These are phyloP conservation scores for Gnetum montanum DNA, from an alignment of 75 land plant genomes.

Conservation along the genomic window DNA sequence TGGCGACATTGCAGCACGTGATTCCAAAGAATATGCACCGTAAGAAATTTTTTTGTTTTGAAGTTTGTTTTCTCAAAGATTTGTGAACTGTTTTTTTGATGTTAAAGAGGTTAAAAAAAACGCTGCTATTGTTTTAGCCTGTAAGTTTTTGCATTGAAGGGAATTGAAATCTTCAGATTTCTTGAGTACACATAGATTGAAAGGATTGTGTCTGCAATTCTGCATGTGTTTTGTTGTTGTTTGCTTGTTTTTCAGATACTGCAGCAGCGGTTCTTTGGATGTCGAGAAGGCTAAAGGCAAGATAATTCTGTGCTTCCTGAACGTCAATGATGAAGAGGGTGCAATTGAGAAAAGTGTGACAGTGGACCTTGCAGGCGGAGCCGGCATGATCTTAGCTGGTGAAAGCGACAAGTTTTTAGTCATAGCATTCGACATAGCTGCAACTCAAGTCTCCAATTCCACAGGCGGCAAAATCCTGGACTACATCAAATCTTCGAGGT, in stretches of 20 bases:
- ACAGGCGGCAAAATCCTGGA: constrained; percentile 18
- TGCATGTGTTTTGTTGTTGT: no score
- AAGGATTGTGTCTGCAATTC: no score
- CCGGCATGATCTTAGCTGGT: constrained; percentile 22
- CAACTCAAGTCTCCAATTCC: constrained; percentile 16
- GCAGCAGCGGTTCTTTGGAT: constrained; percentile 12
- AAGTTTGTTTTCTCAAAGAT: no score
- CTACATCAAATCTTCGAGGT: constrained; percentile 23
- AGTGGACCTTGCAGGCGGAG: constrained; percentile 29
- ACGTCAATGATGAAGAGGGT: background rate
- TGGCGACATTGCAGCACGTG: constrained; percentile 8
- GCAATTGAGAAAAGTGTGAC: constrained; percentile 1
- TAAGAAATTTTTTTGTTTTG: no score
- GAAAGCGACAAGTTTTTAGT: constrained; percentile 7
- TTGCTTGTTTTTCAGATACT: no score
- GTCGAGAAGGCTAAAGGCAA: constrained; percentile 19
- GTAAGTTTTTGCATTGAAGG: no score
- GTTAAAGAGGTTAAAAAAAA: no score
- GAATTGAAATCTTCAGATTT: no score
- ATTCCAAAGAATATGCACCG: no score
- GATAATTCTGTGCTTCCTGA: constrained; percentile 21
- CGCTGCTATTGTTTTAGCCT: no score
- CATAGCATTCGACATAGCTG: constrained; percentile 2
- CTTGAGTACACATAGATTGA: no score
- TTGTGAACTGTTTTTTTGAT: no score